phyloP scores from a whole-genome alignment of 2,329 filamentous ascomycete genomes.

The Emmonsia crescens region DNA sequence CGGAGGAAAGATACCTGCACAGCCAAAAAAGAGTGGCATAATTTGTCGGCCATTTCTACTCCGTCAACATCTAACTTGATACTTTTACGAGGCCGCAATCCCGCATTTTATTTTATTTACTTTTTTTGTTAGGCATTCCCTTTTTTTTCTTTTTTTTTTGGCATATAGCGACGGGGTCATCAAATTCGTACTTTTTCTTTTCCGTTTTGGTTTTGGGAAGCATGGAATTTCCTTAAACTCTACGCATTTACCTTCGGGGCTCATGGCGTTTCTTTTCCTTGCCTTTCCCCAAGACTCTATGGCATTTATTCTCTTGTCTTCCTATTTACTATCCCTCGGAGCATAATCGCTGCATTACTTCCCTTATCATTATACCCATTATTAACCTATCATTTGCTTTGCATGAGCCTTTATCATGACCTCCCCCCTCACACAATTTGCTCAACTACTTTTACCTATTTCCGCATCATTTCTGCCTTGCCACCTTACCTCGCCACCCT shows the following conservation, averaged over 20 bases:
- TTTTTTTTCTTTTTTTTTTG: too few relatives aligned
- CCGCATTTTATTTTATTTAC: not conserved
- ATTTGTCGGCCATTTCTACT: not conserved
- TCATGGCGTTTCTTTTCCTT: not conserved
- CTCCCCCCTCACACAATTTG: not conserved
- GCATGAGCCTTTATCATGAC: not conserved
- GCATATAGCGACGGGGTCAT: not conserved
- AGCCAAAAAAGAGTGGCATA: too few relatives aligned
- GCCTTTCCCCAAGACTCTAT: not conserved
- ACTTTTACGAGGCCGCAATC: not conserved
- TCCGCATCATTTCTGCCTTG: not conserved
- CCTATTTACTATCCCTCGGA: not conserved
- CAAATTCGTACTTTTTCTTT: not conserved
- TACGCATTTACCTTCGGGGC: not conserved
- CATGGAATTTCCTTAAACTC: not conserved
- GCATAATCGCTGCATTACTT: not conserved
- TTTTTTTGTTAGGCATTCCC: not conserved
- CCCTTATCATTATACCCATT: not conserved
- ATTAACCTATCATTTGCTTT: not conserved
- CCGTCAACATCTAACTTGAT: not conserved
- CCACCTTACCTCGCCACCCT: not conserved
- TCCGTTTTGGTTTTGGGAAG: not conserved
- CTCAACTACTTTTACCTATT: not conserved
- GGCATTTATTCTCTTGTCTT: not conserved
- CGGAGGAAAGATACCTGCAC: not conserved